Evolutionary conservation across 2,329 filamentous ascomycete genomes (phyloP).

Genomic region (Ceratocystis alfenasii): DNA sequence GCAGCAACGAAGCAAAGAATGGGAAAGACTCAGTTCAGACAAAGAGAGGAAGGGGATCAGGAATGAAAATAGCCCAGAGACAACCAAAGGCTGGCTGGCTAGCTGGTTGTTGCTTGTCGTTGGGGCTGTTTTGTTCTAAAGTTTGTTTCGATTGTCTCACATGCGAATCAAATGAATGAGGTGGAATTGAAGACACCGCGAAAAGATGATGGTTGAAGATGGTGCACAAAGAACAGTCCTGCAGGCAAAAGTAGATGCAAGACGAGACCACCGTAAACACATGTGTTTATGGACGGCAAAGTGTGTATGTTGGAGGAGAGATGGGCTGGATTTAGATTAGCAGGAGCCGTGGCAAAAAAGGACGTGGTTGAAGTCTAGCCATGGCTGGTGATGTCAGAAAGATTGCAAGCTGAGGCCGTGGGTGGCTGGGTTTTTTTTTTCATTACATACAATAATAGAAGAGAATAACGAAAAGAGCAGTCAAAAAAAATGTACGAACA

Average conservation of each 20-base stretch:
- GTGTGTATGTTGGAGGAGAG: background rate
- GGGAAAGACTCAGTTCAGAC: constrained; percentile 3
- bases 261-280: background rate
- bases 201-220: background rate
- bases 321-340: background rate
- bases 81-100: background rate
- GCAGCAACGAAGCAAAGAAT: constrained; percentile 4
- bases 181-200: constrained; percentile 2
- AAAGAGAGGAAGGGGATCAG: background rate
- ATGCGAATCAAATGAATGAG: background rate
- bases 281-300: background rate
- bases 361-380: background rate
- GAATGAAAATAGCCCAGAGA: constrained; percentile 3
- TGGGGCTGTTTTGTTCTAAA: background rate
- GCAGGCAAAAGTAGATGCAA: background rate
- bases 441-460: background rate
- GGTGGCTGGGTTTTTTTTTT: background rate
- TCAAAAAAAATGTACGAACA: background rate
- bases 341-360: background rate
- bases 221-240: background rate
- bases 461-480: constrained; percentile 1
- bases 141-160: constrained; percentile 4
- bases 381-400: constrained; percentile 9
- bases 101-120: background rate
- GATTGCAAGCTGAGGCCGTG: background rate